Evolutionary conservation across 2,329 filamentous ascomycete species (phyloP).

Genomic region (Eutypa lata): DNA sequence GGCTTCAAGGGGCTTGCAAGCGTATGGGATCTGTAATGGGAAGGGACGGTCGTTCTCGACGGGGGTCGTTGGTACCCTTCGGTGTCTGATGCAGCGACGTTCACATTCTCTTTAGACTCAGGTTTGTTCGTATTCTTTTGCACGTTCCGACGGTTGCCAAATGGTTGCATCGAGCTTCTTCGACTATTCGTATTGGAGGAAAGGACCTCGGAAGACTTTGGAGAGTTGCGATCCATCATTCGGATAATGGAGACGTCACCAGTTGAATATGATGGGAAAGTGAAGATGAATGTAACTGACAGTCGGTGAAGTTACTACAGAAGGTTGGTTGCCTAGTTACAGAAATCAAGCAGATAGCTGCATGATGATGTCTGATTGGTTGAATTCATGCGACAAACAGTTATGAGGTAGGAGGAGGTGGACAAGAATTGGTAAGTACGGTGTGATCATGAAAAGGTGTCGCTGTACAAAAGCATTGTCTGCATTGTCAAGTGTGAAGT

Average conservation of each 20-base stretch:
- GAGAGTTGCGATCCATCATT: slow-evolving; percentile 21
- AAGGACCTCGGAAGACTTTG: slow-evolving; percentile 14
- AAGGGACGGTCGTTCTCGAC: slow-evolving; percentile 1
- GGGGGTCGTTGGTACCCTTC: slow-evolving; percentile 9
- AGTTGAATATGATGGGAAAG: too few relatives aligned
- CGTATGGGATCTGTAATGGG: slow-evolving; percentile 10
- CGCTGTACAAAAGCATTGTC: too few relatives aligned
- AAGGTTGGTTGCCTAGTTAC: background rate
- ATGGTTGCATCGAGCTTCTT: slow-evolving; percentile 17
- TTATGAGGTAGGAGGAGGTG: background rate
- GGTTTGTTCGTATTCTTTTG: slow-evolving; percentile 10
- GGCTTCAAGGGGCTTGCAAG: slow-evolving; percentile 4
- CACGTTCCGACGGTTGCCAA: slow-evolving; percentile 9
- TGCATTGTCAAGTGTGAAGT: too few relatives aligned
- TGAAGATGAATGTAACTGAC: slow-evolving; percentile 4
- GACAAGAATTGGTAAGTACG: background rate
- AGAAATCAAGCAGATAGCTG: slow-evolving; percentile 13
- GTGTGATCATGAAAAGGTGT: too few relatives aligned
- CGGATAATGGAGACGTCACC: background rate
- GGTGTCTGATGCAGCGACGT: slow-evolving; percentile 14
- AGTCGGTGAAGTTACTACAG: slow-evolving; percentile 3
- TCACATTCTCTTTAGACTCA: slow-evolving; percentile 20
- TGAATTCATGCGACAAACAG: background rate
- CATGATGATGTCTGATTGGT: slow-evolving; percentile 1
- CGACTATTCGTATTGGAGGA: slow-evolving; percentile 22